Conservation (phyloP, 2,329 filamentous ascomycete species). For the Pezicula neosporulosa region DNA sequence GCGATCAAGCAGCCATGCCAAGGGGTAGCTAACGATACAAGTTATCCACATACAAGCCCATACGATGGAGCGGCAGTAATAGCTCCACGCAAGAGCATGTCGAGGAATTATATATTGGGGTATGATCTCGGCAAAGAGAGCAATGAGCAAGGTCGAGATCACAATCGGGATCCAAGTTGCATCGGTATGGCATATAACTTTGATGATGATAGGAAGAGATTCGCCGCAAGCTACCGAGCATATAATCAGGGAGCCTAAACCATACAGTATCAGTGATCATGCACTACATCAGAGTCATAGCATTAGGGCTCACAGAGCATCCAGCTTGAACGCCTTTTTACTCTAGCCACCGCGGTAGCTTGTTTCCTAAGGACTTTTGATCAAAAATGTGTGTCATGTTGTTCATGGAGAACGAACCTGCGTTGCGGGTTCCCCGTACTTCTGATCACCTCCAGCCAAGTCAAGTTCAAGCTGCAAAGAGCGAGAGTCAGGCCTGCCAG, state of each 20-base stretch:
- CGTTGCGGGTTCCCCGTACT: constrained; percentile 14
- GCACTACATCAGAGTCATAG: neutral
- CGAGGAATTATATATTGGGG: constrained; percentile 23
- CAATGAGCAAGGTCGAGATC: constrained; percentile 20
- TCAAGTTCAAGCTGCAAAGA: constrained; percentile 21
- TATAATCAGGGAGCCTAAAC: constrained; percentile 22
- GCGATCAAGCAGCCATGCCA: constrained; percentile 19
- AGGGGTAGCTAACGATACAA: constrained; percentile 17
- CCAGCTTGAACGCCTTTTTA: constrained; percentile 22
- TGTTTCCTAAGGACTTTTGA: constrained; percentile 12
- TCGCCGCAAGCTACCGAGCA: constrained; percentile 20
- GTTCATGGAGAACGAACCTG: constrained; percentile 10
- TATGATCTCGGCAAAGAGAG: constrained; percentile 22
- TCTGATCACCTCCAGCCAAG: constrained; percentile 17
- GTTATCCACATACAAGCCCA: constrained; percentile 24
- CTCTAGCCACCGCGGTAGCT: constrained; percentile 11
- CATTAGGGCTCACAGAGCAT: constrained; percentile 18
- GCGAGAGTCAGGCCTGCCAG: constrained; percentile 22
- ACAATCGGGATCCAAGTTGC: constrained; percentile 17
- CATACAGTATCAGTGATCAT: constrained; percentile 3
- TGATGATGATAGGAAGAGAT: constrained; percentile 21
- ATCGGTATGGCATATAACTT: constrained; percentile 10
- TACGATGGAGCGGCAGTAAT: constrained; percentile 22
- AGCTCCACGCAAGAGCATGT: constrained; percentile 19
- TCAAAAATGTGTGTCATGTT: neutral